Evolutionary conservation across 306 rosid genomes (phyloP).

Genomic region (Medicago truncatula): DNA sequence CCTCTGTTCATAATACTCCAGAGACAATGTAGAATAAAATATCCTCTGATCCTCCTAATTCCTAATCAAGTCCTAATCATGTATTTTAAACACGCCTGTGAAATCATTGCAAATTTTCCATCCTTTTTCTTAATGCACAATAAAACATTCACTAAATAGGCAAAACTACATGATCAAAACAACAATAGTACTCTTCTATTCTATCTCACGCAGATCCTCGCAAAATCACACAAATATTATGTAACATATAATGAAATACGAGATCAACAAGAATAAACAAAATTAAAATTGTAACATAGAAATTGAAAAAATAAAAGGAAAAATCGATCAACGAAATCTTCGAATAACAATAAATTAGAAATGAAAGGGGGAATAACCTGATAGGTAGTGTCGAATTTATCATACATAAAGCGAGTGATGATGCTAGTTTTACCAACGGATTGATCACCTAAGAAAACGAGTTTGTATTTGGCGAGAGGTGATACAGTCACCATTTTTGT

Average conservation of each 20-base stretch:
- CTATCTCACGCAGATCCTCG: neutral
- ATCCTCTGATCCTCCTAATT: conserved; percentile 9
- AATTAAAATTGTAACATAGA: neutral
- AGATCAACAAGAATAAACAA: neutral
- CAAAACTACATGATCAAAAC: conserved; percentile 6
- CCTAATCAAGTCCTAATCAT: neutral
- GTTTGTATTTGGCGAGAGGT: conserved; percentile 83
- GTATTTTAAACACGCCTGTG: neutral
- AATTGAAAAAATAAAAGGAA: neutral
- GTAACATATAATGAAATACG: neutral
- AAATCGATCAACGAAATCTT: conserved; percentile 13
- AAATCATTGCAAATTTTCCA: neutral
- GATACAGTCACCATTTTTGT: conserved; percentile 74
- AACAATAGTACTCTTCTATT: neutral
- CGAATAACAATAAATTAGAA: neutral
- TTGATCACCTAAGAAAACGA: conserved; percentile 81
- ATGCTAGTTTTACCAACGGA: conserved; percentile 94
- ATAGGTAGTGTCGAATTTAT: conserved; percentile 87
- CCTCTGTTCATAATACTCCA: neutral
- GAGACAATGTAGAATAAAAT: neutral
- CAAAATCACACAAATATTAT: conserved; percentile 19
- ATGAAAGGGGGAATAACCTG: conserved; percentile 51
- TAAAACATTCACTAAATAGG: conserved; percentile 2
- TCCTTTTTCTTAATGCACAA: conserved; percentile 10
- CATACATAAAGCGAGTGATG: conserved; percentile 97